Evolutionary conservation across 129 eudicot species (phyloP), one percentile per base, ranked within the genome.

Genomic region (Cynara cardunculus): DNA sequence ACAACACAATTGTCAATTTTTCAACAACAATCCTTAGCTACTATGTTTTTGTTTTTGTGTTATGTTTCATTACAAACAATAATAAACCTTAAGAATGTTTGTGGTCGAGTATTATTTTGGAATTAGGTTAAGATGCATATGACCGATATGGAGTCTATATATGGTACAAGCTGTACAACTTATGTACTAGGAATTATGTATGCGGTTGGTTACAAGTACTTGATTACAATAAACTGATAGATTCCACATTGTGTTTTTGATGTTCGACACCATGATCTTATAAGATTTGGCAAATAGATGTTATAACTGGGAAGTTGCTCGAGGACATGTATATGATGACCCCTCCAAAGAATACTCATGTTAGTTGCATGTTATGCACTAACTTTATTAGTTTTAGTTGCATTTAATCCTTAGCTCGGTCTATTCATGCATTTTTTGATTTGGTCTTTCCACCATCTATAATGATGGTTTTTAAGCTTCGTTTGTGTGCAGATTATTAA

Each of bases 1-100:
- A 84, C 71, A 34, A 84, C 66, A 80, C 9, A 71, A 37, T 61
- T 61, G 82, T 62, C 74, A 61, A 69, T 18, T 56, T 41, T 41
- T 41, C 16, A 41, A 41, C 53, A 41, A 41, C 3, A 10, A 1
- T 41, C 53, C 12, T 10, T 41, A 41, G 49, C 49, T 39, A 39
- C 11, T 39, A 41, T 41, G 3, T 41, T 41, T 41, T 41, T 41
- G 46, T 37, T 41, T 41, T 41, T 37, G 39, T 34, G 5, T 34
- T 34, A 34, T 31, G 35, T 31, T 31, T 5, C 35, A 31, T 31
- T 31, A 31, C 35, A 31, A 2, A 31, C 35, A 31, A 31, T 4
- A 31, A 31, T 31, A 31, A 31, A 31, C 5, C 5, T 0, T 31
- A 2, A 3, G 35, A 31, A 31, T 31, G 4, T 31, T 11, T 41